These are phyloP conservation scores for Amorphotheca resinae DNA, from an alignment of 495 filamentous ascomycete genomes.

Conservation along the genomic window DNA sequence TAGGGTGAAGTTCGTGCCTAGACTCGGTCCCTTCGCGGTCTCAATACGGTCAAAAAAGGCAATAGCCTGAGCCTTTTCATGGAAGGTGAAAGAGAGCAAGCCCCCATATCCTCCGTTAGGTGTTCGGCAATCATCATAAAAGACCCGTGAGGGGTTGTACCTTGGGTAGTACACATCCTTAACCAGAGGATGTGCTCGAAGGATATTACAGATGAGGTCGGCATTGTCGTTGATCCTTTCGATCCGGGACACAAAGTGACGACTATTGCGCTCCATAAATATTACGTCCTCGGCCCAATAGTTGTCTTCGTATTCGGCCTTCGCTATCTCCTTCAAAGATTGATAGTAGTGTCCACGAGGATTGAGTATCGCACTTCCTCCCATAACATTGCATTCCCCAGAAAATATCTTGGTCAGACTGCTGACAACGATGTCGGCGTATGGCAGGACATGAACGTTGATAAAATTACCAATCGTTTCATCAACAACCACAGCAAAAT, in stretches of 20 bases:
- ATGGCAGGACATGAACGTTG: constrained; percentile 83
- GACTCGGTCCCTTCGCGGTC: constrained; percentile 83
- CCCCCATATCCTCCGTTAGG: constrained; percentile 82
- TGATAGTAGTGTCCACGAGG: constrained; percentile 62
- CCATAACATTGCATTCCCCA: constrained; percentile 97
- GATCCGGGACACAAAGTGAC: constrained; percentile 77
- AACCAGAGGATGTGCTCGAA: constrained; percentile 44
- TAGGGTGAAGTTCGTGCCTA: constrained; percentile 95
- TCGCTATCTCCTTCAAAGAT: constrained; percentile 47
- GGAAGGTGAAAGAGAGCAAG: constrained; percentile 71
- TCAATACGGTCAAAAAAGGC: constrained; percentile 79
- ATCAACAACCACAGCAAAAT: constrained; percentile 85
- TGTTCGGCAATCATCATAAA: constrained; percentile 69
- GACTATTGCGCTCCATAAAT: constrained; percentile 91
- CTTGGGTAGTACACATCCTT: constrained; percentile 83
- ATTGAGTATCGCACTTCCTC: constrained; percentile 78
- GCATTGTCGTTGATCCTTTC: constrained; percentile 78
- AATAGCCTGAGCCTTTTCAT: constrained; percentile 53
- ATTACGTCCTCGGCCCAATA: constrained; percentile 89
- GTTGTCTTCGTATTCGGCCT: constrained; percentile 65
- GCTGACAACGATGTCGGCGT: constrained; percentile 83
- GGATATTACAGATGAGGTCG: constrained; percentile 63
- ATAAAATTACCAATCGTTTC: constrained; percentile 95
- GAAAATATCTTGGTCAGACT: constrained; percentile 95
- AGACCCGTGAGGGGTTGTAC: constrained; percentile 48